phyloP scores from a whole-genome alignment of 139 green algal species.

The Raphidocelis subcapitata region DNA sequence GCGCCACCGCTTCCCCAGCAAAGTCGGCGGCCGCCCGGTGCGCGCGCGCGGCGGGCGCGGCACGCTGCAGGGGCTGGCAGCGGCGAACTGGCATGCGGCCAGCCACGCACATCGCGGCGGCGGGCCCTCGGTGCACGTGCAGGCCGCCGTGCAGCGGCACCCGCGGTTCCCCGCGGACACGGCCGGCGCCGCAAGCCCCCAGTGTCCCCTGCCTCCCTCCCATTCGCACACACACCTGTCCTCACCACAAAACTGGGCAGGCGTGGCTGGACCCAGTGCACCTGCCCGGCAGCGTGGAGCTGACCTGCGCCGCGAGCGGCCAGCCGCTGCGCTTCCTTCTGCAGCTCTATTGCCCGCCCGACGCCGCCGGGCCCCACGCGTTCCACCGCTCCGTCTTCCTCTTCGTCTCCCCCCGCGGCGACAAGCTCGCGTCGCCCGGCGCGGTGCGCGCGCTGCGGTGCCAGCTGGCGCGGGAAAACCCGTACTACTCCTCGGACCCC shows the following conservation, averaged over 20 bases:
- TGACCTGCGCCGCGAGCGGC: constrained; percentile 53
- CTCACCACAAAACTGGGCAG: constrained; percentile 22
- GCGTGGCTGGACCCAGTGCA: constrained; percentile 80
- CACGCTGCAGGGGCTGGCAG: too few relatives aligned
- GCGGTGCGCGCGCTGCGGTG: constrained; percentile 74
- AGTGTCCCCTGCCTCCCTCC: not conserved
- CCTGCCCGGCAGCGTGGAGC: constrained; percentile 51
- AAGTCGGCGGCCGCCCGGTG: constrained; percentile 72
- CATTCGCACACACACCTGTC: not conserved
- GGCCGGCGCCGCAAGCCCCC: too few relatives aligned
- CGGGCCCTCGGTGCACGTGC: too few relatives aligned
- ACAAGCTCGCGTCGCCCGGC: constrained; percentile 46
- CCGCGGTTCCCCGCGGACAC: too few relatives aligned
- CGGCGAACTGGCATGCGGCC: too few relatives aligned
- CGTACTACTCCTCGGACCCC: constrained; percentile 54
- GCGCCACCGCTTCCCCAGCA: constrained; percentile 77
- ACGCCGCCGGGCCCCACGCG: constrained; percentile 37
- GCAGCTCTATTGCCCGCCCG: constrained; percentile 69
- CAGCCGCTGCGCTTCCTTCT: constrained; percentile 63
- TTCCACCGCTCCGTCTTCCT: constrained; percentile 76
- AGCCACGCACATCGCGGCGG: too few relatives aligned
- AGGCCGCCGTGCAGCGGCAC: too few relatives aligned
- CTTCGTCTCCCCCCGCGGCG: constrained; percentile 66
- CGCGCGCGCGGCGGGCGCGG: not conserved
- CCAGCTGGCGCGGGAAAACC: constrained; percentile 76